Evolutionary conservation across 805 yeast species (phyloP).

Genomic region (Zygosaccharomyces kombuchaensis): DNA sequence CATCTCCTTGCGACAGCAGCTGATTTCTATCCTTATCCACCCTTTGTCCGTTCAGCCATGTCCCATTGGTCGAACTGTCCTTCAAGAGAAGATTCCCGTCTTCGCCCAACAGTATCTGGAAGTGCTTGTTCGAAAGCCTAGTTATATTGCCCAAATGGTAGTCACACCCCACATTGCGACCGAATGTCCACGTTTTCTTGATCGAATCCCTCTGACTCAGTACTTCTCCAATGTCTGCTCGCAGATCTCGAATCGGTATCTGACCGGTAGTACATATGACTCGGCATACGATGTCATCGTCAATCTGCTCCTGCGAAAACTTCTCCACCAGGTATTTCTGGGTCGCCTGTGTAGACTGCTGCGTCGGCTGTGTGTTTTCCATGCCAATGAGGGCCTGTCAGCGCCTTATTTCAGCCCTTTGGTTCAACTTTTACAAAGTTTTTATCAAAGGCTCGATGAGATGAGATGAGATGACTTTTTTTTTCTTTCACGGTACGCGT

Average conservation of each 20-base stretch:
- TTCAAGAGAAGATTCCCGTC: slow-evolving; percentile 45
- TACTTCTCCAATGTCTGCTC: slow-evolving; percentile 34
- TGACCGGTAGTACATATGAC: slow-evolving; percentile 59
- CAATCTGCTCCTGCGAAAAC: slow-evolving; percentile 38
- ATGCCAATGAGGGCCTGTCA: not conserved
- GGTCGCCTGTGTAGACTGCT: slow-evolving; percentile 42
- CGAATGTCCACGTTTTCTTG: slow-evolving; percentile 60
- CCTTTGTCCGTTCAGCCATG: slow-evolving; percentile 71
- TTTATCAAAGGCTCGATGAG: not conserved
- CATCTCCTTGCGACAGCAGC: slow-evolving; percentile 87
- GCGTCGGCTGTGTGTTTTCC: slow-evolving; percentile 40
- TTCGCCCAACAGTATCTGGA: slow-evolving; percentile 62
- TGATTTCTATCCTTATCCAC: slow-evolving; percentile 75
- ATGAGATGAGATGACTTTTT: slow-evolving; percentile 2
- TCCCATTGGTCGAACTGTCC: slow-evolving; percentile 89
- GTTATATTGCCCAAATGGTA: slow-evolving; percentile 57
- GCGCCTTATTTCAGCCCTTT: not conserved
- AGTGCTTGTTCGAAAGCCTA: slow-evolving; percentile 71
- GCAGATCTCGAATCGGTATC: slow-evolving; percentile 44
- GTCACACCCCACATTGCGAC: slow-evolving; percentile 64
- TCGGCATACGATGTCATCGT: slow-evolving; percentile 46
- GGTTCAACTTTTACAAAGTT: not conserved
- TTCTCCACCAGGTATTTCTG: slow-evolving; percentile 34
- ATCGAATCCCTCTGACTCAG: slow-evolving; percentile 23
- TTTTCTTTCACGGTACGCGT: not conserved